Base-by-base conservation (phyloP, 139 green algal species). In the Chlamydomonas asymmetrica region DNA sequence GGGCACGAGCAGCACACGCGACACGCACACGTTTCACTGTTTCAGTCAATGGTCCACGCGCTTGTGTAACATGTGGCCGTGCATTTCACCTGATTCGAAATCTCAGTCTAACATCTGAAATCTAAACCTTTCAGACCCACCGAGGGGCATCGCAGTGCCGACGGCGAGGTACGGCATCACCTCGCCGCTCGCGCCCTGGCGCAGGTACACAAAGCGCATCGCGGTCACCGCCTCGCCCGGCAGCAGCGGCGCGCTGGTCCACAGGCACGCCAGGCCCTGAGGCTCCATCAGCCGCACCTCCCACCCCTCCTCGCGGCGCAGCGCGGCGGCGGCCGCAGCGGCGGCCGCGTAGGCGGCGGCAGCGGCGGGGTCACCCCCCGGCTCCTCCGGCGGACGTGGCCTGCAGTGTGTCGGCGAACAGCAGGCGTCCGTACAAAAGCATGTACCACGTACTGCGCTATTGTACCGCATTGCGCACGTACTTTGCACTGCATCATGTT, bases 151-250 rank as follows among this genome's bases (percentile, higher is more conserved):
- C 34, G 65, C 68, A 38, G 73, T 83, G 43, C 82, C 82, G 34
- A 88, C 79, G 29, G 82, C 80, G 27, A 90, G 32, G 16, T 82
- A 81, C 8, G 79, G 66, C 60, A 80, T 22, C 56, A 23, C 62
- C 49, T 66, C 52, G 23, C 68, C 87, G 18, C 80, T 89, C 34
- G 43, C 35, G 2, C 39, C 49, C 72, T 93, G 82, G 3, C 66
- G 54, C 70, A 96, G 64, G n/a, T 81, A 75, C 31, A 92, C 85
- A 0, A 64, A 66, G 32, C 78, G 63, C 29, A 94, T 54, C 25
- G 79, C 65, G 41, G 85, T 66, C 27, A 74, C 86, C 38, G 71
- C 60, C 76, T 97, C 92, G 2, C 90, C 91, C 10, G 90, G 84
- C 31, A 83, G 64, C 63, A 88, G 66, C 71, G 83, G 66, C 56